Percentiles rank a stretch among this genome's conserved stretches.
Conservation (phyloP, 768 basidiomycete genomes). For the Suillus subaureus region DNA sequence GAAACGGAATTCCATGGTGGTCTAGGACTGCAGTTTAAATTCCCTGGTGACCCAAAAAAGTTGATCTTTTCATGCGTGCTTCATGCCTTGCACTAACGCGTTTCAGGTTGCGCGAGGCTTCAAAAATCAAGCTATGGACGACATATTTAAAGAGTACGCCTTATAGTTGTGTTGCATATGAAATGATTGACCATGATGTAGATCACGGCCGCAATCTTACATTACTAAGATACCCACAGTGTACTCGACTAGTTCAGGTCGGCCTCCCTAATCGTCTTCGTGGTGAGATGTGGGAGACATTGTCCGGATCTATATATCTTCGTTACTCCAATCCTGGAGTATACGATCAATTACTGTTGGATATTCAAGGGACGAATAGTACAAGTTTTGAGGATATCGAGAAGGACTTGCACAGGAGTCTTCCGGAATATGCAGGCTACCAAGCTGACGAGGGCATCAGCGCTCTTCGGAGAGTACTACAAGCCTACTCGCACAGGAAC, state of each 20-base stretch:
- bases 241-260: constrained; percentile 96
- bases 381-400: constrained; percentile 98
- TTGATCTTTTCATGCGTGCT: constrained; percentile 37
- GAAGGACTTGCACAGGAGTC: constrained; percentile 93
- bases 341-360: constrained; percentile 74
- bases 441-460: constrained; percentile 87
- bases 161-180: constrained; percentile 9
- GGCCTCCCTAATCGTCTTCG: constrained; percentile 92
- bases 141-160: constrained; percentile 75
- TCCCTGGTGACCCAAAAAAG: constrained; percentile 93
- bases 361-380: constrained; percentile 76
- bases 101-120: constrained; percentile 79
- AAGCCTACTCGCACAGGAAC: constrained; percentile 95
- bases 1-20: constrained; percentile 74
- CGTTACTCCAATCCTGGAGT: constrained; percentile 85
- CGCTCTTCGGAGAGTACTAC: constrained; percentile 85
- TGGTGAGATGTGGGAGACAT: constrained; percentile 98
- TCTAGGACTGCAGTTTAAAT: constrained; percentile 81
- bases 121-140: constrained; percentile 95
- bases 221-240: constrained; percentile 92
- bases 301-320: constrained; percentile 91
- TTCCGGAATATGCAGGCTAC: constrained; percentile 97
- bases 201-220: constrained; percentile 96
- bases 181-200: constrained; percentile 32
- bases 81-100: constrained; percentile 15